These are phyloP conservation scores for Dichomitus squalens DNA, from an alignment of 1,284 basidiomycete species.

Conservation along the genomic window DNA sequence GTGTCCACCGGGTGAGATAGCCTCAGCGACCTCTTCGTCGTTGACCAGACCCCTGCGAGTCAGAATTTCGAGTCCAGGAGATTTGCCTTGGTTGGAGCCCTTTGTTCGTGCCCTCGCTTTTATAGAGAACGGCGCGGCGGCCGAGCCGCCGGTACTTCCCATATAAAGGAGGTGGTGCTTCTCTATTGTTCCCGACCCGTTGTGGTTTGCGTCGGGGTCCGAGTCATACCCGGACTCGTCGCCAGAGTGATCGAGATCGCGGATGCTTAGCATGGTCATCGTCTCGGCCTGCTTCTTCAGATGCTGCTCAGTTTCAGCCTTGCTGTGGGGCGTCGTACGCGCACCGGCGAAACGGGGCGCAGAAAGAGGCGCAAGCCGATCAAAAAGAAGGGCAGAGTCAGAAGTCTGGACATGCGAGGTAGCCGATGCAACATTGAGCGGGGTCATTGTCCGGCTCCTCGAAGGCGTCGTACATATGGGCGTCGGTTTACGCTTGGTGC, in stretches of 20 bases:
- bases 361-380: slow-evolving; percentile 65
- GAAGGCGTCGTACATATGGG: slow-evolving; percentile 49
- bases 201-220: slow-evolving; percentile 41
- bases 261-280: slow-evolving; percentile 63
- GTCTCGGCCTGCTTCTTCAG: slow-evolving; percentile 66
- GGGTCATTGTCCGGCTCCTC: slow-evolving; percentile 35
- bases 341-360: slow-evolving; percentile 54
- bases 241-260: slow-evolving; percentile 50
- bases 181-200: slow-evolving; percentile 33
- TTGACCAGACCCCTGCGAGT: slow-evolving; percentile 23
- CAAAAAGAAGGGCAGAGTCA: slow-evolving; percentile 40
- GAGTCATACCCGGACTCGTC: slow-evolving; percentile 54
- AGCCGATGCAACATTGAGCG: slow-evolving; percentile 34
- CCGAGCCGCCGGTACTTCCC: slow-evolving; percentile 14
- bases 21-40: slow-evolving; percentile 59
- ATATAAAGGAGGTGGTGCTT: slow-evolving; percentile 29
- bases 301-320: slow-evolving; percentile 64
- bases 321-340: slow-evolving; percentile 52
- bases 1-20: slow-evolving; percentile 73
- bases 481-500: slow-evolving; percentile 70
- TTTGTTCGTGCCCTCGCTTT: slow-evolving; percentile 41
- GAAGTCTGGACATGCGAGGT: slow-evolving; percentile 23
- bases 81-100: slow-evolving; percentile 19
- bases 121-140: slow-evolving; percentile 29
- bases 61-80: slow-evolving; percentile 22